phyloP scores from a whole-genome alignment of 1,139 yeast species.

The Saccharomyces hybrid region DNA sequence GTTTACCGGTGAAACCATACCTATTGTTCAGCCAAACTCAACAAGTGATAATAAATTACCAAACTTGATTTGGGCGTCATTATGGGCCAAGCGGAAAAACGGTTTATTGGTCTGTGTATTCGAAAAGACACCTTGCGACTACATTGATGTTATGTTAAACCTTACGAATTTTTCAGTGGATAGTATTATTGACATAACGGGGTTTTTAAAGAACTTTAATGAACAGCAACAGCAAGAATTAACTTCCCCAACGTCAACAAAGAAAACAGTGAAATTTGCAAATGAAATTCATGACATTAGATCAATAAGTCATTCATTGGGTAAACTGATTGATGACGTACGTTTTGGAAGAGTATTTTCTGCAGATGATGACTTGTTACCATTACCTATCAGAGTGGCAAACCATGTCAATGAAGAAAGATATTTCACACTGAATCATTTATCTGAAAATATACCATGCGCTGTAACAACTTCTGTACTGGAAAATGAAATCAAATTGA shows the following conservation, averaged over 20 bases:
- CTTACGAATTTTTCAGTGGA: constrained; percentile 22
- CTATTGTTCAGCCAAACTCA: constrained; percentile 40
- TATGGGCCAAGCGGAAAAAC: constrained; percentile 81
- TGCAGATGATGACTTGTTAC: constrained; percentile 30
- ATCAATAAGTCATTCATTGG: constrained; percentile 27
- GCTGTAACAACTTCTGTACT: constrained; percentile 59
- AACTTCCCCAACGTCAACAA: constrained; percentile 4
- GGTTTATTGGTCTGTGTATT: constrained; percentile 73
- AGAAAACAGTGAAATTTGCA: constrained; percentile 30
- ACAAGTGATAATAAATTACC: constrained; percentile 26
- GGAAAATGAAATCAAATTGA: constrained; percentile 39
- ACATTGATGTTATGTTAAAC: constrained; percentile 52
- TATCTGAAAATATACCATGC: constrained; percentile 49
- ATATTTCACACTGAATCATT: constrained; percentile 53
- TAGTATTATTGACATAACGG: constrained; percentile 22
- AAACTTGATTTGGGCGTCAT: constrained; percentile 64
- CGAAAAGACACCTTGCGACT: constrained; percentile 82
- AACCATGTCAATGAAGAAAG: constrained; percentile 46
- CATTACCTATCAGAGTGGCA: constrained; percentile 37
- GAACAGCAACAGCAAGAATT: constrained; percentile 1
- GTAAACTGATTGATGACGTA: constrained; percentile 24
- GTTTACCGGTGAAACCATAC: constrained; percentile 51
- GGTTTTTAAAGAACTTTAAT: constrained; percentile 8
- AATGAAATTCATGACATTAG: constrained; percentile 23
- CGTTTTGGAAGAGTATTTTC: constrained; percentile 27